Evolutionary conservation across 306 rosid species (phyloP), one percentile per base, ranked within the genome.

Genomic region (Neltuma alba): DNA sequence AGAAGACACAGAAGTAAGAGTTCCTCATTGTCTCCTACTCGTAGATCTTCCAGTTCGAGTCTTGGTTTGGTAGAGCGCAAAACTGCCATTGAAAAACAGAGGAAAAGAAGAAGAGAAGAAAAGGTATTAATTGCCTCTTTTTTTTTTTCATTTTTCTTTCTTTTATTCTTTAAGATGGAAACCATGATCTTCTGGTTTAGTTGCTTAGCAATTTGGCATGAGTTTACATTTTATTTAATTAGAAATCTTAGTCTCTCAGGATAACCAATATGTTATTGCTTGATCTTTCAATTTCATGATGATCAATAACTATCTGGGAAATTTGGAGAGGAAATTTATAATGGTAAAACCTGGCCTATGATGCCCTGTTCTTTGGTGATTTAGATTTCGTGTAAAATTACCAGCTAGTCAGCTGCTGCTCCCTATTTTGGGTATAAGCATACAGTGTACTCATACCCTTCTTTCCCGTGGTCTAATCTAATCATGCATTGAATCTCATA

Each of bases 81-180:
- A 87, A 84, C 79, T 86, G 89, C 89, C 7, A 75, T 77, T 86
- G 99, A 93, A 74, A 91, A 91, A 88, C 86, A 86, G 88, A 89
- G 76, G 88, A 89, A 89, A 90, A 85, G 89, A 84, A 80, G 98
- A 92, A 81, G 96, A 91, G 84, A 96, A 86, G 88, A 91, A 93
- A 91, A 93, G 99, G 99, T 96, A 91, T 75, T 78, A 78, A 67
- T 83, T 67, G 76, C n/a, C 60, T 54, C 63, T 47, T 38, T 42
- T 83, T 71, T 68, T 80, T 54, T 69, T 4, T 5, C 65, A 47
- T 60, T 66, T 58, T 47, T 76, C 63, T 48, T 66, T 70, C 54
- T 70, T 40, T 74, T 38, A 33, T 50, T 50, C 52, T 54, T 65
- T 76, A 54, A 64, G 71, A 76, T 80, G 58, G 65, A 76, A 64